A percentile compares a stretch with the other conserved stretches of the same genome.
These are phyloP conservation scores for Fraxinus americana DNA, from an alignment of 257 asterid genomes.

Conservation along the genomic window DNA sequence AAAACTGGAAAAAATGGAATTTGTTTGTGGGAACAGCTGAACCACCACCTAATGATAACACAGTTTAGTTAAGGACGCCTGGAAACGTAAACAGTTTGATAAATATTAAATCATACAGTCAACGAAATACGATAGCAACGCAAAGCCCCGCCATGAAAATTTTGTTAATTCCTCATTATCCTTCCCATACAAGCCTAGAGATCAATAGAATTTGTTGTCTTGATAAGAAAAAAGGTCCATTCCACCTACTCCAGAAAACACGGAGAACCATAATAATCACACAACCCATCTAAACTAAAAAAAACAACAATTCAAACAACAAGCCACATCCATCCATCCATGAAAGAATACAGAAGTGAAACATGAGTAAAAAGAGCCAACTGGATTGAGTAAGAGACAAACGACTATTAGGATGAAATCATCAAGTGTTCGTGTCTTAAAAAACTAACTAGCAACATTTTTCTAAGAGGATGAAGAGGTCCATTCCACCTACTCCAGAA, in stretches of 20 bases:
- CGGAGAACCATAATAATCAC: background rate
- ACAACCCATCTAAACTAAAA: constrained; percentile 13
- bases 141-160: background rate
- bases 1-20: background rate
- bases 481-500: constrained; percentile 21
- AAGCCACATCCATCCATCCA: background rate
- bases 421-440: constrained; percentile 5
- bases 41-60: background rate
- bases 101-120: constrained; percentile 6
- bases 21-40: background rate
- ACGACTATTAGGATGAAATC: constrained; percentile 1
- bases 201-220: background rate
- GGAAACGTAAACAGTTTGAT: background rate
- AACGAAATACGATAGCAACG: background rate
- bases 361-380: background rate
- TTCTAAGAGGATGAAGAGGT: constrained; percentile 1
- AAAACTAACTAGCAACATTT: constrained; percentile 3
- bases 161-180: background rate
- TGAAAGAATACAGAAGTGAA: background rate
- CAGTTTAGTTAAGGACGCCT: background rate
- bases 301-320: constrained; percentile 1
- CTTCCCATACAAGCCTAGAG: constrained; percentile 2
- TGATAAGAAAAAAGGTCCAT: constrained; percentile 22
- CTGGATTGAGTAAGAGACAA: constrained; percentile 16
- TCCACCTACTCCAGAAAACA: constrained; percentile 10